phyloP scores from a whole-genome alignment of 1,284 basidiomycete species.

The Meira nashicola region DNA sequence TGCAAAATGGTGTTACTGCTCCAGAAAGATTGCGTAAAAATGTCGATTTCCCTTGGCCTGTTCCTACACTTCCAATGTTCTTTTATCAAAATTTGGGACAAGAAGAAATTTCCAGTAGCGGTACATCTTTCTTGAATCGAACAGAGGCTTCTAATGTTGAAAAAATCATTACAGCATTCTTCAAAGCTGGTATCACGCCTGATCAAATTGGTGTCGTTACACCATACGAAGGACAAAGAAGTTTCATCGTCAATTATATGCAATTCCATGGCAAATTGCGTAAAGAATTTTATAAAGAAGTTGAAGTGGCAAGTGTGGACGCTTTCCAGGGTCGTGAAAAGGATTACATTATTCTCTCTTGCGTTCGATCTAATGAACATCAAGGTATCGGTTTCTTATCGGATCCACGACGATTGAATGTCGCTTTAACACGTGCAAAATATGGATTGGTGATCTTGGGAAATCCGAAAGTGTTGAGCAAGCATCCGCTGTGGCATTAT shows the following conservation, averaged over 20 bases:
- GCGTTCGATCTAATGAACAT: constrained; percentile 98
- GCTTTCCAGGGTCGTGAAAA: constrained; percentile 99
- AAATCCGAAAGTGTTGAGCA: constrained; percentile 97
- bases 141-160: constrained; percentile 98
- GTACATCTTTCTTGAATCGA: constrained; percentile 96
- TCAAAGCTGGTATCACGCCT: constrained; percentile 94
- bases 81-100: constrained; percentile 99
- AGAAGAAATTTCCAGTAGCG: constrained; percentile 96
- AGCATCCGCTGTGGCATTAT: constrained; percentile 84
- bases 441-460: constrained; percentile 97
- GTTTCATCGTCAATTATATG: constrained; percentile 98
- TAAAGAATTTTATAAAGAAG: constrained; percentile 98
- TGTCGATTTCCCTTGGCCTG: constrained; percentile 98
- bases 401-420: constrained; percentile 92
- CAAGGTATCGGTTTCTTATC: constrained; percentile 99
- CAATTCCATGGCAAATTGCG: constrained; percentile 96
- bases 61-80: constrained; percentile 97
- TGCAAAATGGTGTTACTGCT: constrained; percentile 98
- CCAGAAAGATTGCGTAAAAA: constrained; percentile 94
- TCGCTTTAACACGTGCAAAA: constrained; percentile 93
- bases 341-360: constrained; percentile 98
- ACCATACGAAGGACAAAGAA: constrained; percentile 98
- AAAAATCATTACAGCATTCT: constrained; percentile 99
- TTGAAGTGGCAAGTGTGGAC: constrained; percentile 97
- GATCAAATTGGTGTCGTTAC: constrained; percentile 96